Conservation (phyloP, 164 flowering plant genomes). For the Vitis rupestris region DNA sequence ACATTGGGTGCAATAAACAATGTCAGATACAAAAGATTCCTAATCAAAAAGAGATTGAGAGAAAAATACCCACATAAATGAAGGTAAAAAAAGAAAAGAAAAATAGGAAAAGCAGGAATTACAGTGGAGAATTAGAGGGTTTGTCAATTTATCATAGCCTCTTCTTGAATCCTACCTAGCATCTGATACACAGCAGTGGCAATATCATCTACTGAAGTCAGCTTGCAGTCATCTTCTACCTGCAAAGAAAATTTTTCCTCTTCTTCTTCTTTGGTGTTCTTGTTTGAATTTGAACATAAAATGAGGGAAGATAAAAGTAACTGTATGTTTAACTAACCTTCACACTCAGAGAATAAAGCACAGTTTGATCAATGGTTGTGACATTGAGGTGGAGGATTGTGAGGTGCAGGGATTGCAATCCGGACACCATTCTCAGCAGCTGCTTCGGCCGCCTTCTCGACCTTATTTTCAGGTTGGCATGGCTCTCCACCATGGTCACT, state of each 20-base stretch:
- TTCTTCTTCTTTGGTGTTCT: too few relatives aligned
- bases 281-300: too few relatives aligned
- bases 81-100: neutral
- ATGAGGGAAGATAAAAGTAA: neutral
- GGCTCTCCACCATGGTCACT: conserved; percentile 52
- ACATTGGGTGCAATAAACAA: conserved; percentile 1
- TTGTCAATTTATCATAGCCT: conserved; percentile 24
- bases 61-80: conserved; percentile 9
- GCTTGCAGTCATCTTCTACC: conserved; percentile 73
- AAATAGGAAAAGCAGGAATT: neutral
- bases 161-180: conserved; percentile 54
- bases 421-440: conserved; percentile 37
- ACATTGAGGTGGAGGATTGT: conserved; percentile 57
- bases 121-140: conserved; percentile 1
- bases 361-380: conserved; percentile 28
- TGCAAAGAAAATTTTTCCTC: conserved; percentile 12
- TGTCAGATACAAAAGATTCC: conserved; percentile 1
- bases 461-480: conserved; percentile 43
- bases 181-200: conserved; percentile 61
- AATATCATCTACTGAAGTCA: conserved; percentile 66
- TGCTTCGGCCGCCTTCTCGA: conserved; percentile 33
- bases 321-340: conserved; percentile 30
- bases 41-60: neutral
- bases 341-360: conserved; percentile 42
- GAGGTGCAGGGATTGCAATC: conserved; percentile 31